Evolutionary conservation across 805 yeast genomes (phyloP), one percentile per base, ranked within the genome.

Genomic region (Hyphopichia homilentoma): DNA sequence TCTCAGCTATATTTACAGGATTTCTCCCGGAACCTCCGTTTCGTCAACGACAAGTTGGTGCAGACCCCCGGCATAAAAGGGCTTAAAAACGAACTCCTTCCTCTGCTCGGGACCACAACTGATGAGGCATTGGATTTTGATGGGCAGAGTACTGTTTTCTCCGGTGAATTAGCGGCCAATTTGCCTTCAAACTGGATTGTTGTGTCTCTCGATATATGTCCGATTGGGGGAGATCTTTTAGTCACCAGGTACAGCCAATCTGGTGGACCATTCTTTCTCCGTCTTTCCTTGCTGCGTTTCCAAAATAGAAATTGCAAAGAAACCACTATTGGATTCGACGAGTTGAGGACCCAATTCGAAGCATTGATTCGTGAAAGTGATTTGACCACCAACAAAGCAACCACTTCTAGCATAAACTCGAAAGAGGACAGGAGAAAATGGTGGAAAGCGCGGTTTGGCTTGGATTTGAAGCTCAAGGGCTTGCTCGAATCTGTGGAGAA

Each of bases 391-490:
- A 68, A 73, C 14, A 38, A 56, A 1, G 75, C 70, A 21, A 66
- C 73, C 1, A 79, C 87, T 0, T 61, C 75, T 0, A 49, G 46
- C 1, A 74, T 84, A 2, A 61, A 50, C 3, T 69, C 86, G 0
- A 67, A 71, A 27, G 81, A 77, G 25, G 82, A 79, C 19, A 66
- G 87, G 30, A 70, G 68, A 28, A 41, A 60, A 6, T 90, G 97
- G 96, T 93, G 97, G 95, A 67, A 68, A 25, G 60, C 62, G 18
- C 61, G 97, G 30, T 75, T 74, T 34, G 57, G 54, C 0, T 59
- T 88, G 12, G 96, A 90, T 52, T 52, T 61, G 7, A 55, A 70
- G 29, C 48, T 90, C 32, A 53, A 69, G 24, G 54, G 53, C 2
- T 54, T 88, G n/a, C 50, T 90, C n/a, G 45, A 52, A 1, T 62